These are phyloP conservation scores for Ailanthus altissimus DNA, from an alignment of 345 rosid genomes.

Conservation along the genomic window DNA sequence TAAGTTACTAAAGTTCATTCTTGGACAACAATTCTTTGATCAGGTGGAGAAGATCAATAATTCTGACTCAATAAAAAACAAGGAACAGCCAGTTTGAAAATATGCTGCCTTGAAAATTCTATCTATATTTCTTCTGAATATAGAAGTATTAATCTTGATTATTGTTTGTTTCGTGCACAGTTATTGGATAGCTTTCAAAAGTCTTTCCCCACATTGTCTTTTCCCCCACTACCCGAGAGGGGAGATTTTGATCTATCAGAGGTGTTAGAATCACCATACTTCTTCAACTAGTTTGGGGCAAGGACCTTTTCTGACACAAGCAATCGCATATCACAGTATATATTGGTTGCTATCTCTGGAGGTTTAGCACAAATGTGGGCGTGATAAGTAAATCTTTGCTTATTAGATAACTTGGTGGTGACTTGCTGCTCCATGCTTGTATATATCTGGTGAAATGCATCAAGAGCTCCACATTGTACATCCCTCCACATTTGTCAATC, in stretches of 20 bases:
- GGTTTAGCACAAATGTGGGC: neutral
- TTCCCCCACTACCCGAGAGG: constrained; percentile 84
- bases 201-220: constrained; percentile 66
- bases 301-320: neutral
- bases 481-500: neutral
- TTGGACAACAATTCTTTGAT: neutral
- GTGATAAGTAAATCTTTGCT: constrained; percentile 4
- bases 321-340: constrained; percentile 3
- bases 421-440: constrained; percentile 11
- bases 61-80: neutral
- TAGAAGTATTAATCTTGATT: neutral
- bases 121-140: neutral
- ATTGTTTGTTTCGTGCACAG: constrained; percentile 38
- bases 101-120: constrained; percentile 6
- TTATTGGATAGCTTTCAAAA: constrained; percentile 82
- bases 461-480: neutral
- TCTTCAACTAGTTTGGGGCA: constrained; percentile 66
- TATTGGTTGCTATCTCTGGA: neutral
- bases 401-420: neutral
- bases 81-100: neutral
- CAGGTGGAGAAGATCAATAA: neutral
- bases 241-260: constrained; percentile 82
- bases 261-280: constrained; percentile 83
- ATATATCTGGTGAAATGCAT: constrained; percentile 16
- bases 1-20: neutral